Evolutionary conservation across 306 rosid species (phyloP), one percentile per base, ranked within the genome.

Genomic region (Myrica gale): DNA sequence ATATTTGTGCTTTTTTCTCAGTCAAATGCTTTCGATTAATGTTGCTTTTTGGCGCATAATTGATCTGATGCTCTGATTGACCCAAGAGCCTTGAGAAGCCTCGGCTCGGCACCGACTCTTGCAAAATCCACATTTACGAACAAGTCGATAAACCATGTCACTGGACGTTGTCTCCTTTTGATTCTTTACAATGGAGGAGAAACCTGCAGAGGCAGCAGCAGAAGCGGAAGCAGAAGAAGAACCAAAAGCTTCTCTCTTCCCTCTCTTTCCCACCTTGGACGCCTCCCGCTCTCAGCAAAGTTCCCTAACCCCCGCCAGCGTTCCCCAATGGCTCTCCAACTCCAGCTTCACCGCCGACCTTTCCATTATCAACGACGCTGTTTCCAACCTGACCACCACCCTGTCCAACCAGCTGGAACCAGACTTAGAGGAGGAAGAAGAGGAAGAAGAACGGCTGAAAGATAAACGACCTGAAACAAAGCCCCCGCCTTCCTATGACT

Each of bases 261-360:
- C 97, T 21, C 78, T 89, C 4, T 74, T 80, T 10, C 77, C 91
- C 2, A 74, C 71, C 62, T 15, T 81, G 9, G 55, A 75, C 46
- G 67, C 84, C 45, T 80, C 90, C 52, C 78, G 16, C 67, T 26
- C 44, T 41, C 80, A 61, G 47, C 17, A 16, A 52, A 52, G 17
- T 20, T 12, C 56, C 16, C 50, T 68, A 10, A 58, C 47, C 41
- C 0, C 75, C 73, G n/a, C 55, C 68, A 63, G 20, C 8, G 78
- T 52, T 21, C 81, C 96, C 10, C 96, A 82, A 20, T 92, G 97
- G 97, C 96, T 92, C 79, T 5, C 37, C 82, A 92, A 90, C 80
- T 76, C 97, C 67, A 92, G 98, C 89, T 95, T 95, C 96, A 92
- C 89, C 76, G 42, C 92, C 79, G 83, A 90, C 74, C 54, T 87